phyloP scores from a whole-genome alignment of 352 stramenopile genomes.

The Globisporangium echinulatum region DNA sequence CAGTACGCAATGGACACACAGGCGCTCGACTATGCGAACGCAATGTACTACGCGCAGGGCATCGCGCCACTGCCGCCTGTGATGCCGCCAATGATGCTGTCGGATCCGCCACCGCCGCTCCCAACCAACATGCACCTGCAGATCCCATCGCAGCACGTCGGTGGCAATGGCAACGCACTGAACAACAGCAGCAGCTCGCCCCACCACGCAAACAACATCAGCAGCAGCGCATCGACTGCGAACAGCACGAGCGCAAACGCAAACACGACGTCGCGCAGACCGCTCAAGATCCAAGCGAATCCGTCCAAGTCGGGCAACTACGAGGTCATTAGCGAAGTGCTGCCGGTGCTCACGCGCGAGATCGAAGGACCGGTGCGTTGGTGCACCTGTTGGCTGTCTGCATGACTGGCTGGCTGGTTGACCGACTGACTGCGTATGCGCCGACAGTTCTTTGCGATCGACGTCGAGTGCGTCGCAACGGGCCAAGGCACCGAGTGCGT shows the following conservation, averaged over 20 bases:
- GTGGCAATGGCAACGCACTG: no score
- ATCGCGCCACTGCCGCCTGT: conserved; percentile 15
- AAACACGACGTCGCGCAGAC: conserved; percentile 17
- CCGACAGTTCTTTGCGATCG: conserved; percentile 85
- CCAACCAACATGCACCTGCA: conserved; percentile 5
- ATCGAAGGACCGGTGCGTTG: conserved; percentile 68
- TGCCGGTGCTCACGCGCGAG: conserved; percentile 65
- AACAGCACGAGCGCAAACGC: background rate
- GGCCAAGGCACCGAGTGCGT: conserved; percentile 70
- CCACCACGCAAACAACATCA: conserved; percentile 11
- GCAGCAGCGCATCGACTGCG: background rate
- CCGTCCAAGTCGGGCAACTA: conserved; percentile 52
- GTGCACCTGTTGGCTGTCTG: conserved; percentile 1
- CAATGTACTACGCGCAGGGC: conserved; percentile 14
- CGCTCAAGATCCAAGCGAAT: conserved; percentile 64
- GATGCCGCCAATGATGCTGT: conserved; percentile 25
- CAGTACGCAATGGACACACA: conserved; percentile 18
- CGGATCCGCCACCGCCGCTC: conserved; percentile 8
- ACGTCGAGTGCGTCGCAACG: conserved; percentile 91
- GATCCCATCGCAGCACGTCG: conserved; percentile 1
- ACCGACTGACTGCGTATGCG: background rate
- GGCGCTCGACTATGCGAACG: conserved; percentile 15
- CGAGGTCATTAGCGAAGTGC: conserved; percentile 71
- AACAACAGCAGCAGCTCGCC: background rate
- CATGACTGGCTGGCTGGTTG: background rate